These are phyloP conservation scores for Fusarium tjaetaba DNA, from an alignment of 2,329 filamentous ascomycete species.

Conservation along the genomic window DNA sequence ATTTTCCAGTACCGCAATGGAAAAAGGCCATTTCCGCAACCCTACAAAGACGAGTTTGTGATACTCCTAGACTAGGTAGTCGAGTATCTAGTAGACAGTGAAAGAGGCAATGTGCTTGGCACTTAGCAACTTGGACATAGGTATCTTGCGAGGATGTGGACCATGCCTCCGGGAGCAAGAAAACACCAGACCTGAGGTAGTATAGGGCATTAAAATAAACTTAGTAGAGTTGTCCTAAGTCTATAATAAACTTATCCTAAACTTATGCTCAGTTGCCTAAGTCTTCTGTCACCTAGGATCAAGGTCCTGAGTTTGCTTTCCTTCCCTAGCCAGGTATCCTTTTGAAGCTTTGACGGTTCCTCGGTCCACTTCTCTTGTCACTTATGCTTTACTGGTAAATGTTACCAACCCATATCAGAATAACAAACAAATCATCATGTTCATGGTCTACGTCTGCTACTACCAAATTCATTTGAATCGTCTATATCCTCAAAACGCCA, in stretches of 20 bases:
- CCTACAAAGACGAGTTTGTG: not conserved
- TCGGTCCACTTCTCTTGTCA: not conserved
- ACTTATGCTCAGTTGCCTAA: not conserved
- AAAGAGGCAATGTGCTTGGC: not conserved
- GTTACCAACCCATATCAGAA: not conserved
- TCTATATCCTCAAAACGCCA: slow-evolving; percentile 54
- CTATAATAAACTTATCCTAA: not conserved
- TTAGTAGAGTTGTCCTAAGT: too few relatives aligned
- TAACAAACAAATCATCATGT: slow-evolving; percentile 45
- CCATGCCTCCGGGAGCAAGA: not conserved
- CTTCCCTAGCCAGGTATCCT: too few relatives aligned
- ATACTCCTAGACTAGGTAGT: not conserved
- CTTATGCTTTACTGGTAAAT: not conserved
- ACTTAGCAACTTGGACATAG: not conserved
- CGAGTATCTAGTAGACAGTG: not conserved
- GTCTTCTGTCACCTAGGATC: not conserved
- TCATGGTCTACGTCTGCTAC: slow-evolving; percentile 48
- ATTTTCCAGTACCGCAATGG: not conserved
- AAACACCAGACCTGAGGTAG: not conserved
- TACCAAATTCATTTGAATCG: slow-evolving; percentile 51
- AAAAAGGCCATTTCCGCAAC: not conserved
- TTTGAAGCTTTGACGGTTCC: not conserved
- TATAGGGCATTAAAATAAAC: not conserved
- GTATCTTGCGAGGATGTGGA: not conserved
- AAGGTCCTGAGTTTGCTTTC: not conserved